phyloP scores from a whole-genome alignment of 768 basidiomycete species.

The Suillus lakei region DNA sequence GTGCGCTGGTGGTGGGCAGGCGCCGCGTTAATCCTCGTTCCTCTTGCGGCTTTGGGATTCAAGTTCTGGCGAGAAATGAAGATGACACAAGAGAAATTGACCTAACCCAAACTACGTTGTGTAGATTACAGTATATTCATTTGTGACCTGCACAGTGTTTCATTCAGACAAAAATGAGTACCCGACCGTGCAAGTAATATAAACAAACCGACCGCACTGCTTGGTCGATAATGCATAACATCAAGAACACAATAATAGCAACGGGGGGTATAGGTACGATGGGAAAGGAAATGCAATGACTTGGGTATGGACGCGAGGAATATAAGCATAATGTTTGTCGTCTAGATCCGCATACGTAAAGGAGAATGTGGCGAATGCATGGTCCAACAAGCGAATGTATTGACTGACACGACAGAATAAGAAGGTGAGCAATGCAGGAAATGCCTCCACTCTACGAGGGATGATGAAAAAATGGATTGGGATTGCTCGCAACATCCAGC shows the following conservation, averaged over 20 bases:
- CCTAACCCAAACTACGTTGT: neutral
- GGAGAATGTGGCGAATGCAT: conserved; percentile 25
- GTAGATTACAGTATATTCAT: conserved; percentile 3
- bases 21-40: conserved; percentile 21
- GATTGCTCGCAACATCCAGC: neutral
- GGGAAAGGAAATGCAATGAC: neutral
- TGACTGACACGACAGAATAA: conserved; percentile 4
- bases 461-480: neutral
- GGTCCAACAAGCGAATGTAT: conserved; percentile 35
- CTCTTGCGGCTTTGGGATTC: conserved; percentile 24
- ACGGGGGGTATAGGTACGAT: neutral
- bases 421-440: neutral
- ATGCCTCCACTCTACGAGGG: neutral
- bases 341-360: conserved; percentile 5
- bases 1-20: conserved; percentile 16
- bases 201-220: neutral
- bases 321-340: conserved; percentile 11
- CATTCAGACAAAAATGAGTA: neutral
- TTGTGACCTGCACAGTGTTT: conserved; percentile 5
- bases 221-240: neutral
- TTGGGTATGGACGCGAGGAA: neutral
- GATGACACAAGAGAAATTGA: neutral
- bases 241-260: conserved; percentile 8
- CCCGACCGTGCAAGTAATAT: conserved; percentile 9
- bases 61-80: conserved; percentile 22